Evolutionary conservation across 2,329 filamentous ascomycete species (phyloP).

Genomic region (Aquanectria penicillioides): DNA sequence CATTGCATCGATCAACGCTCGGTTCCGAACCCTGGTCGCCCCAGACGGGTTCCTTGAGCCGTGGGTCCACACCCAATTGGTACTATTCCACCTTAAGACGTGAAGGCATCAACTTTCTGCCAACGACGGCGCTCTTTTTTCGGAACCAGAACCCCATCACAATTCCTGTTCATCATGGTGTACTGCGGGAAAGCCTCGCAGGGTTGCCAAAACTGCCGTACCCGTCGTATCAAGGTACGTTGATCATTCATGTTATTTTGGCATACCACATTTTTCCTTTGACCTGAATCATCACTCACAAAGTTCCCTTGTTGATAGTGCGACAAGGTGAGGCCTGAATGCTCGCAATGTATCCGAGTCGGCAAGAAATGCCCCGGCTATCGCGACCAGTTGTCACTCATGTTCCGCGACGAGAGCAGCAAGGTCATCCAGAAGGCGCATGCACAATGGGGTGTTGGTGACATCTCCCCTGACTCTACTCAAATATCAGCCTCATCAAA

Average conservation of each 20-base stretch:
- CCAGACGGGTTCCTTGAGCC: background rate
- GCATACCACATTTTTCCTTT: background rate
- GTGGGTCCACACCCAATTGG: background rate
- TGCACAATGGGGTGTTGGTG: conserved; percentile 57
- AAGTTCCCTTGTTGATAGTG: conserved; percentile 62
- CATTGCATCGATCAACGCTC: no score
- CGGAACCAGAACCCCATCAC: no score
- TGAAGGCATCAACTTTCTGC: no score
- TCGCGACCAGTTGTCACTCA: conserved; percentile 69
- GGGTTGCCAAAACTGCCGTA: conserved; percentile 64
- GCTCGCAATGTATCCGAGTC: conserved; percentile 70
- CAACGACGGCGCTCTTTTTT: no score
- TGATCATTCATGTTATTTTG: background rate
- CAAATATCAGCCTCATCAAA: conserved; percentile 37
- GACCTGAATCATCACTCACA: conserved; percentile 17
- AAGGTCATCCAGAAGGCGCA: conserved; percentile 69
- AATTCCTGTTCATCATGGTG: conserved; percentile 58
- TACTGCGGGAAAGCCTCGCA: conserved; percentile 67
- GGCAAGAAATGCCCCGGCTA: conserved; percentile 71
- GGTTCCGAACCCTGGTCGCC: background rate
- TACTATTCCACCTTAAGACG: no score
- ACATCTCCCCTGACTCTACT: conserved; percentile 28
- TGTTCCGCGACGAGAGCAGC: conserved; percentile 74
- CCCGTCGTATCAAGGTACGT: conserved; percentile 64
- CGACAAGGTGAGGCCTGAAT: conserved; percentile 68